Evolutionary conservation across 1,284 basidiomycete genomes (phyloP).

Genomic region (Moesziomyces antarcticus): DNA sequence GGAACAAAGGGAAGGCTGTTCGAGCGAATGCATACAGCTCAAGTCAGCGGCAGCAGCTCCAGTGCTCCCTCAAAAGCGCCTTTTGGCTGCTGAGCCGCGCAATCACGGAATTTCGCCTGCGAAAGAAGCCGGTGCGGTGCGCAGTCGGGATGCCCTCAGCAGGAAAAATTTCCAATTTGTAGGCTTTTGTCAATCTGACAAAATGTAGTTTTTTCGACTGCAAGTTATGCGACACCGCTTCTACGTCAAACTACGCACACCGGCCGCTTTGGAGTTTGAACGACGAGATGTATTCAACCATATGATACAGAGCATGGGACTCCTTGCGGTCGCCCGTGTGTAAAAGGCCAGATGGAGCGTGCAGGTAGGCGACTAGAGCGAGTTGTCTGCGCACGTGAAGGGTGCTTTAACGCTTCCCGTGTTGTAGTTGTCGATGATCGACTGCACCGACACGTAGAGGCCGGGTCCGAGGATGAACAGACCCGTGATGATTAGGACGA

Average conservation of each 20-base stretch:
- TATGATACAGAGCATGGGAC: too few relatives aligned
- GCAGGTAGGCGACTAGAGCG: slow-evolving; percentile 16
- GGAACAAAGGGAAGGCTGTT: not conserved
- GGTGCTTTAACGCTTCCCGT: slow-evolving; percentile 51
- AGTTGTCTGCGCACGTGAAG: slow-evolving; percentile 58
- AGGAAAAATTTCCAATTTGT: too few relatives aligned
- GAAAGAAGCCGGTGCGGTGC: not conserved
- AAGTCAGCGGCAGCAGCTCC: not conserved
- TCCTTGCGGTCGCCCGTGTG: too few relatives aligned
- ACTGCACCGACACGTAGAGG: slow-evolving; percentile 69
- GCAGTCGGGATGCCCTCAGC: too few relatives aligned
- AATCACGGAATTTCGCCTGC: not conserved
- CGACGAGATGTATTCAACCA: too few relatives aligned
- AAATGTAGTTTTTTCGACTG: too few relatives aligned
- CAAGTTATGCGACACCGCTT: too few relatives aligned
- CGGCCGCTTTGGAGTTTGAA: too few relatives aligned
- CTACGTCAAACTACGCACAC: too few relatives aligned
- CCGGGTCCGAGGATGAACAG: slow-evolving; percentile 71
- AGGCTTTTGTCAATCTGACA: too few relatives aligned
- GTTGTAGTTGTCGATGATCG: slow-evolving; percentile 70
- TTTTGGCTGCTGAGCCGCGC: not conserved
- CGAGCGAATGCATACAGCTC: not conserved
- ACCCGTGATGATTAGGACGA: slow-evolving; percentile 68
- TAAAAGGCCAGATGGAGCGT: too few relatives aligned
- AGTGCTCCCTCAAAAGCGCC: not conserved